These are phyloP conservation scores for Fusarium ambrosium DNA, from an alignment of 2,329 filamentous ascomycete species.

Conservation along the genomic window DNA sequence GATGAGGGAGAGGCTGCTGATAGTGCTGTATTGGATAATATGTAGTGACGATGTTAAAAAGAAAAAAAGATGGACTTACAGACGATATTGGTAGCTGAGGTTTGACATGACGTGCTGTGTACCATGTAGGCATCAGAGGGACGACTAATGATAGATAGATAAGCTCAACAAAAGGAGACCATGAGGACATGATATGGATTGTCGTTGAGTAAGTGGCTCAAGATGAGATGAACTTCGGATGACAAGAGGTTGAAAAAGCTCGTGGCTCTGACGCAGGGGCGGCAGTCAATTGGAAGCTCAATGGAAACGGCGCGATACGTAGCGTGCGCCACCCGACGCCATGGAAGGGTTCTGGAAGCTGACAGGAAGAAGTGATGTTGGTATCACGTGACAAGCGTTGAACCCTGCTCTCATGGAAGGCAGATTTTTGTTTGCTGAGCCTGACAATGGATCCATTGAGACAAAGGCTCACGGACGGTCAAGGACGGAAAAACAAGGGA, in stretches of 20 bases:
- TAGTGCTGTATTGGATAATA: not conserved
- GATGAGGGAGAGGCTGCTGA: not conserved
- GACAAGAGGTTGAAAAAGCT: not conserved
- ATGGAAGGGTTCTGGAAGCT: conserved; percentile 32
- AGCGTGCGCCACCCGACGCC: conserved; percentile 14
- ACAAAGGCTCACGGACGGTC: not conserved
- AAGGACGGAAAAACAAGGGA: conserved; percentile 5
- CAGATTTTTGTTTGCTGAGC: conserved; percentile 12
- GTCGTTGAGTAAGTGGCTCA: not conserved
- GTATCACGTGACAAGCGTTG: conserved; percentile 23
- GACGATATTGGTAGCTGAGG: not conserved
- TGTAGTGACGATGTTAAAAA: not conserved
- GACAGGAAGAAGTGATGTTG: not conserved
- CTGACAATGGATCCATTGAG: not conserved
- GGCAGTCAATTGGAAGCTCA: not conserved
- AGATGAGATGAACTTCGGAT: not conserved
- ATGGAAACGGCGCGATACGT: not conserved
- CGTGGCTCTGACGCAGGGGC: not conserved
- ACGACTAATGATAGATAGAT: not conserved
- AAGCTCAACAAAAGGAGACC: not conserved
- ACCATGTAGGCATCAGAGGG: not conserved
- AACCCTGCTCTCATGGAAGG: not conserved
- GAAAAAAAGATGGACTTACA: conserved; percentile 1
- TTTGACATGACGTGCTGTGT: not conserved
- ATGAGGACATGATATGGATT: not conserved